A percentile compares a stretch with the other conserved stretches of the same genome.
phyloP scores from a whole-genome alignment of 73 alveolate genomes.

The Stentor coeruleus region DNA sequence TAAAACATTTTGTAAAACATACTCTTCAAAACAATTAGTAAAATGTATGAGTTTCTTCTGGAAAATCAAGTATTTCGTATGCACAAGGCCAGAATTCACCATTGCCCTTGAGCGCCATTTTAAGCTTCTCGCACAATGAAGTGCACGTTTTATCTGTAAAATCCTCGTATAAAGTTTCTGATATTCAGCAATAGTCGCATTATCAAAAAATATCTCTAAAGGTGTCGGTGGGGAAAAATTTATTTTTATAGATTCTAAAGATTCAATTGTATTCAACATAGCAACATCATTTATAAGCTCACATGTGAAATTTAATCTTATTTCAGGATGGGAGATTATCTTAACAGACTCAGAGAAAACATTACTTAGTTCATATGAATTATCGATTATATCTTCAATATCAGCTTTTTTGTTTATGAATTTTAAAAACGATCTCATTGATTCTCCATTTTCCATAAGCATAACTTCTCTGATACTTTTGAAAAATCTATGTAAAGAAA shows the following conservation, averaged over 20 bases:
- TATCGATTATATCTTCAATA: neutral
- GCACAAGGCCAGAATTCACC: neutral
- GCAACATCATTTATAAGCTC: neutral
- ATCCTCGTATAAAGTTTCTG: neutral
- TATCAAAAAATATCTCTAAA: neutral
- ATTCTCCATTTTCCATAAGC: neutral
- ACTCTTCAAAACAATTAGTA: conserved; percentile 15
- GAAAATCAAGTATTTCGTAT: neutral
- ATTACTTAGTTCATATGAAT: neutral
- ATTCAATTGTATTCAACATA: neutral
- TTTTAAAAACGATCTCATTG: neutral
- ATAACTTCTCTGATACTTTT: neutral
- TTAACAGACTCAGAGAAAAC: neutral
- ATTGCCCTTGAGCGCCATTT: neutral
- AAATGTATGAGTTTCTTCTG: conserved; percentile 19
- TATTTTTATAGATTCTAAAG: neutral
- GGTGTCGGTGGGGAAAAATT: conserved; percentile 3
- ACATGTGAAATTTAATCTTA: neutral
- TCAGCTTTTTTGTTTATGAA: conserved; percentile 14
- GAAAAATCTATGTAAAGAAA: neutral
- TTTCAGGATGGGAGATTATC: neutral
- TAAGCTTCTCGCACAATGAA: conserved; percentile 2
- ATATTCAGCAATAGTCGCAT: neutral
- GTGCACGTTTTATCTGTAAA: conserved; percentile 1
- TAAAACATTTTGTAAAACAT: conserved; percentile 3